These are phyloP conservation scores for Ceratocystis albifundus DNA, from an alignment of 2,329 filamentous ascomycete species.

Conservation along the genomic window DNA sequence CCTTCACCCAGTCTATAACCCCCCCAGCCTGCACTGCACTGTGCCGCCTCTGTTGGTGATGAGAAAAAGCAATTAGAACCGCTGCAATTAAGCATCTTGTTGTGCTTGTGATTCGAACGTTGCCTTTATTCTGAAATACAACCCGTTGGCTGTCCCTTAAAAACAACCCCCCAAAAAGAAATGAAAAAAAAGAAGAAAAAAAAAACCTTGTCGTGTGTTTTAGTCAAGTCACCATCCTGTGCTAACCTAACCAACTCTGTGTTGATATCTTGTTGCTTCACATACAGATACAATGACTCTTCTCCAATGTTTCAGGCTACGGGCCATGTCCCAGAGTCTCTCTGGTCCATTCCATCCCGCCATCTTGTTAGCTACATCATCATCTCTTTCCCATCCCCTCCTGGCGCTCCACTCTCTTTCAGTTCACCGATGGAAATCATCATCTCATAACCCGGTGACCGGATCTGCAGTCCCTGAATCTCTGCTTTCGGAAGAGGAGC, in stretches of 20 bases:
- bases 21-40: neutral
- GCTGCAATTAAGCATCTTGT: conserved; percentile 39
- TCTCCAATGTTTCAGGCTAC: conserved; percentile 32
- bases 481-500: conserved; percentile 21
- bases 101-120: conserved; percentile 36
- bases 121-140: conserved; percentile 18
- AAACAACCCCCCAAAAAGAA: too few relatives aligned
- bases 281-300: conserved; percentile 32
- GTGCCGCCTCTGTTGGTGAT: conserved; percentile 32
- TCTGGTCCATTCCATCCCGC: neutral
- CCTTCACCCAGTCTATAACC: neutral
- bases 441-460: neutral
- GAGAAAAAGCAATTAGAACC: conserved; percentile 36
- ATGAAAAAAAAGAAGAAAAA: too few relatives aligned
- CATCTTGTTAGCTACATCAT: neutral
- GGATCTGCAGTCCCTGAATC: neutral
- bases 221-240: neutral
- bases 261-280: neutral
- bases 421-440: conserved; percentile 17
- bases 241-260: conserved; percentile 18
- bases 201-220: too few relatives aligned
- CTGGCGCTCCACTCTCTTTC: neutral
- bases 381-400: neutral
- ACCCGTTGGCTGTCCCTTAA: neutral
- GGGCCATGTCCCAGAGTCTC: conserved; percentile 23